Conservation (phyloP, 176 grass and related monocot genomes). For the Oryza glaberrima region DNA sequence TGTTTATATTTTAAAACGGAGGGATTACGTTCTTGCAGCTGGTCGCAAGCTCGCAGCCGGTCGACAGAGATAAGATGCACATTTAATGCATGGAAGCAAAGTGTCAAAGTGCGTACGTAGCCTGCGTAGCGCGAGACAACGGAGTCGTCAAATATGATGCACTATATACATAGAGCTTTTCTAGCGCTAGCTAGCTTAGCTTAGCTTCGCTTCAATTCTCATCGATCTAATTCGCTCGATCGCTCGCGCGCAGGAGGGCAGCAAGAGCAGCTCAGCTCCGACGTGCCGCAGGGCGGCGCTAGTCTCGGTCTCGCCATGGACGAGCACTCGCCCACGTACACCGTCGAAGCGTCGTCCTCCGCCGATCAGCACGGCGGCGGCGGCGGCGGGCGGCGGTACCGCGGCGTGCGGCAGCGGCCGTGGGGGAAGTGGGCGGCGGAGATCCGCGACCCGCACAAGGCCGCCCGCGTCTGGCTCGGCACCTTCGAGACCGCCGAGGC, state of each 20-base stretch:
- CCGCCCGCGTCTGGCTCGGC: constrained; percentile 88
- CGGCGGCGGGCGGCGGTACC: constrained; percentile 50
- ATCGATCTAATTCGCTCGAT: neutral
- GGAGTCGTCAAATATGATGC: constrained; percentile 14
- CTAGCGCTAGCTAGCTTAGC: neutral
- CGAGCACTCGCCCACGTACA: constrained; percentile 46
- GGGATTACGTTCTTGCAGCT: neutral
- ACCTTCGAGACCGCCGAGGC: constrained; percentile 96
- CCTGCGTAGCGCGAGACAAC: neutral
- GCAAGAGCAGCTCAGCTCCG: constrained; percentile 4
- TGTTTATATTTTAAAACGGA: no score
- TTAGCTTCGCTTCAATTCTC: neutral
- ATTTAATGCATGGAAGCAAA: neutral
- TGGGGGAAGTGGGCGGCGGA: constrained; percentile 99
- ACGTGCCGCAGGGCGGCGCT: neutral
- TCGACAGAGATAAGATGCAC: neutral
- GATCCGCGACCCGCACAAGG: constrained; percentile 95
- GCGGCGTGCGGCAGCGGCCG: constrained; percentile 91
- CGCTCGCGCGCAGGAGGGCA: neutral
- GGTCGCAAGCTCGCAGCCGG: neutral
- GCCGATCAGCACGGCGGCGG: neutral
- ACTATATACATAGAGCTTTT: neutral
- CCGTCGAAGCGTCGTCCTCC: neutral
- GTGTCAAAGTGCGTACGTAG: neutral
- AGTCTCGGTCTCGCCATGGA: constrained; percentile 42